Conservation (phyloP, 148 eudicot species). For the Bassia scoparia region DNA sequence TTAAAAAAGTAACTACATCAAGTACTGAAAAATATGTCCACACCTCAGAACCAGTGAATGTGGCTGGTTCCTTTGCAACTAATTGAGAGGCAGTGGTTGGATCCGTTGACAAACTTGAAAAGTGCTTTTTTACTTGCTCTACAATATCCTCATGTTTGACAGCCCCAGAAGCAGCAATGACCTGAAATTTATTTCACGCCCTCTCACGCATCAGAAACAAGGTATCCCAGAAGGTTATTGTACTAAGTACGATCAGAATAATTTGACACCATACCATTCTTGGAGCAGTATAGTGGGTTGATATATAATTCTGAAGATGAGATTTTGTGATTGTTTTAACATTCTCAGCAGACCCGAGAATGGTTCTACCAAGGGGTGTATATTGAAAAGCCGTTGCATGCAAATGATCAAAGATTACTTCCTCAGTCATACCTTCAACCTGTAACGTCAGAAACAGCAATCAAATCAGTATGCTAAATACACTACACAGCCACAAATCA, state of each 20-base stretch:
- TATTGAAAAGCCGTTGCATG: slow-evolving; percentile 95
- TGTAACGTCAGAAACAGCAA: slow-evolving; percentile 21
- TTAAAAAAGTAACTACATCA: neutral
- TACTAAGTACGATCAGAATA: neutral
- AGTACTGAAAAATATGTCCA: slow-evolving; percentile 10
- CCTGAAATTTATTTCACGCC: slow-evolving; percentile 37
- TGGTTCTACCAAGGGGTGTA: slow-evolving; percentile 85
- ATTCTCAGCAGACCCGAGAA: slow-evolving; percentile 90
- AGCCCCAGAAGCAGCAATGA: slow-evolving; percentile 82
- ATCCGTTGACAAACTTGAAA: slow-evolving; percentile 64
- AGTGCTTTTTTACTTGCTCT: slow-evolving; percentile 58
- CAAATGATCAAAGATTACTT: slow-evolving; percentile 87
- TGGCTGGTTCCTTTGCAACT: slow-evolving; percentile 70
- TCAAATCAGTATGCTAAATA: neutral
- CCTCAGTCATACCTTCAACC: slow-evolving; percentile 89
- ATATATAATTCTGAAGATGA: slow-evolving; percentile 63
- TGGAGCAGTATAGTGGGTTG: slow-evolving; percentile 83
- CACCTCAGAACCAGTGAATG: slow-evolving; percentile 95
- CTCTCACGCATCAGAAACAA: neutral
- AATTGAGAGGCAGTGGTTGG: slow-evolving; percentile 69
- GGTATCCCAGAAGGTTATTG: neutral
- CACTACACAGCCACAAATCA: neutral
- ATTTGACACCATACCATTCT: slow-evolving; percentile 55
- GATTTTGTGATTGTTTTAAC: slow-evolving; percentile 59
- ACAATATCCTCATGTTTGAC: slow-evolving; percentile 87